Base-by-base conservation (phyloP, 768 basidiomycete genomes). In the Tulasnella sp. region DNA sequence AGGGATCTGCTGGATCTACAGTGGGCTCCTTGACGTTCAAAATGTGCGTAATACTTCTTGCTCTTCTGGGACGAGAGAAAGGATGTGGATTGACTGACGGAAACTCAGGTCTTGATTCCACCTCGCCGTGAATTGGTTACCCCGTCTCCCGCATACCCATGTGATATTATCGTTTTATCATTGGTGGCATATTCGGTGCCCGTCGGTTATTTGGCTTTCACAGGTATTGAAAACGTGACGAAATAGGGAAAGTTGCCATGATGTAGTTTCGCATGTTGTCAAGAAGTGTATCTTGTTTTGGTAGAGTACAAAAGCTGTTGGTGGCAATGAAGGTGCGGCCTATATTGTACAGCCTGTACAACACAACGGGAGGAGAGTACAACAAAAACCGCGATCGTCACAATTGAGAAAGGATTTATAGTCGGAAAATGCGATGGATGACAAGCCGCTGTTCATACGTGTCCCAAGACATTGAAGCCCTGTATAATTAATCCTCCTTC, bases 41-140 rank as follows among this genome's bases (percentile, higher is more conserved):
- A 76, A 92, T 92, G 88, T 92, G 78, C 81, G 88, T 84, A 64
- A 61, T 68, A 64, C 67, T 68, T 64, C 67, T 71, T 71, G 67
- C 63, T 64, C 64, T 69, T 67, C 67, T 52, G 52, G 44, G 15
- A 43, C 27, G 13, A n/a, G n/a, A n/a, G 27, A 13, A 41, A 45
- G 27, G 30, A n/a, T 42, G 51, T 15, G 23, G 30, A 34, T 44
- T 61, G 30, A 17, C 60, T 61, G 51, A 61, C 52, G 60, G 26
- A 24, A 30, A 27, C 38, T 61, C 45, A 61, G 60, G 60, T 52
- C 60, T 45, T 61, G 44, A 61, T 61, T n/a, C 5, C 29, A 19
- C 32, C 51, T 48, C n/a, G 34, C 44, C 7, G 26, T n/a, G 10
- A 27, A 48, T 27, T 21, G 26, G 7, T 27, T 43, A 43, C 5